A percentile compares a stretch with the other conserved stretches of the same genome.
phyloP scores from a whole-genome alignment of 2,329 filamentous ascomycete genomes.

The Fusarium armeniacum region DNA sequence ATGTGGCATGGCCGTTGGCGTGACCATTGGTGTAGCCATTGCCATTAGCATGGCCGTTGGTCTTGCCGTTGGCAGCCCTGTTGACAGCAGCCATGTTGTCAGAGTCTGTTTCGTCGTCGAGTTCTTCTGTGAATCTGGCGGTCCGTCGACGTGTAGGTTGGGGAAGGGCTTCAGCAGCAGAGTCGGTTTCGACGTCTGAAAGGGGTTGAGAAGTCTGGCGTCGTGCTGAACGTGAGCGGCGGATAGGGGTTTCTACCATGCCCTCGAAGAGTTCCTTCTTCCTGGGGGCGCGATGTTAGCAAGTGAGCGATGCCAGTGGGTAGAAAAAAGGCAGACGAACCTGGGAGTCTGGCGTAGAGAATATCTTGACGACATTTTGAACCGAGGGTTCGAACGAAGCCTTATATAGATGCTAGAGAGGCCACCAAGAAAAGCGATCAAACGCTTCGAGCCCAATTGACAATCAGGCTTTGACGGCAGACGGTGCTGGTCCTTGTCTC shows the following conservation, averaged over 20 bases:
- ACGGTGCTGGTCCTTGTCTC: slow-evolving; percentile 18
- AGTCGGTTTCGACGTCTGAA: slow-evolving; percentile 65
- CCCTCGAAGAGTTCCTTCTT: slow-evolving; percentile 74
- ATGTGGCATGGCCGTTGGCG: slow-evolving; percentile 47
- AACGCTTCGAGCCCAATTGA: slow-evolving; percentile 7
- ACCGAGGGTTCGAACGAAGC: slow-evolving; percentile 24
- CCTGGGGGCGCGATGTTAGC: slow-evolving; percentile 53
- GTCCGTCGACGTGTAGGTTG: slow-evolving; percentile 61
- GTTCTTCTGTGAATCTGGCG: slow-evolving; percentile 65
- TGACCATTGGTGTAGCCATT: slow-evolving; percentile 31
- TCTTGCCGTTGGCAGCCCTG: slow-evolving; percentile 43
- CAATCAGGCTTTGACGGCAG: slow-evolving; percentile 31
- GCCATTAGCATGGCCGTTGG: slow-evolving; percentile 45
- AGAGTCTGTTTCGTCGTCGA: slow-evolving; percentile 60
- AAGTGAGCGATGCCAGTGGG: slow-evolving; percentile 5
- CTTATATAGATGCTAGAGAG: slow-evolving; percentile 48
- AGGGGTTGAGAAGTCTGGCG: slow-evolving; percentile 65
- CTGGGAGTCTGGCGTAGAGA: slow-evolving; percentile 57
- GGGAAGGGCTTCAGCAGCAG: slow-evolving; percentile 59
- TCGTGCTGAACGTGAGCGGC: slow-evolving; percentile 63
- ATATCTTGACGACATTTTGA: slow-evolving; percentile 57
- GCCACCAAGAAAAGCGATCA: slow-evolving; percentile 13
- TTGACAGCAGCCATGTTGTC: slow-evolving; percentile 51
- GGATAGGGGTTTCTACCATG: slow-evolving; percentile 70
- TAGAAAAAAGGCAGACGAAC: slow-evolving; percentile 45